Evolutionary conservation across 306 rosid species (phyloP).

Genomic region (Malus sieversii): DNA sequence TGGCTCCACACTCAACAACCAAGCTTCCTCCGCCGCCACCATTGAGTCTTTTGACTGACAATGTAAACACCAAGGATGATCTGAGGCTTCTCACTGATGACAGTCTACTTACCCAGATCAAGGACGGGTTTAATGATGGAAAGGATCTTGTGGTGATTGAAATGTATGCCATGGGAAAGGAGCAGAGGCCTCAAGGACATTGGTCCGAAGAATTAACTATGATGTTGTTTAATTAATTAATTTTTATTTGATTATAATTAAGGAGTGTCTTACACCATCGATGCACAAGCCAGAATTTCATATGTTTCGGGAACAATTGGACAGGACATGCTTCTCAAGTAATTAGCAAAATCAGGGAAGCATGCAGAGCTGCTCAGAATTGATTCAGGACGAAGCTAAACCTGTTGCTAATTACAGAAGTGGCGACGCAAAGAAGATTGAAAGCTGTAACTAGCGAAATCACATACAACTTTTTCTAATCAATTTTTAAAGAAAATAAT

Average conservation of each 20-base stretch:
- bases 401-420: background rate
- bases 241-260: background rate
- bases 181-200: conserved; percentile 69
- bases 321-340: background rate
- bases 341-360: conserved; percentile 18
- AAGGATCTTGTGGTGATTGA: conserved; percentile 67
- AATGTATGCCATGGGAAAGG: conserved; percentile 81
- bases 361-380: conserved; percentile 7
- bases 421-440: background rate
- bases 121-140: conserved; percentile 64
- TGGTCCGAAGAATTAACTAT: conserved; percentile 46
- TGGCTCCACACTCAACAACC: no score
- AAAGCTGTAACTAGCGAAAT: no score
- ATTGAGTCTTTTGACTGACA: no score
- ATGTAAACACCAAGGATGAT: no score
- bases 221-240: background rate
- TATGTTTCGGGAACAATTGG: background rate
- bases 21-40: no score
- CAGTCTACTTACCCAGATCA: conserved; percentile 27
- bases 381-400: conserved; percentile 1
- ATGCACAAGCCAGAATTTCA: conserved; percentile 1
- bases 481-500: no score
- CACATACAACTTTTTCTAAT: no score
- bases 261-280: conserved; percentile 17
- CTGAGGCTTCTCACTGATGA: no score